Conservation (phyloP, 805 yeast genomes). For the Grigorovia transvaalensis region DNA sequence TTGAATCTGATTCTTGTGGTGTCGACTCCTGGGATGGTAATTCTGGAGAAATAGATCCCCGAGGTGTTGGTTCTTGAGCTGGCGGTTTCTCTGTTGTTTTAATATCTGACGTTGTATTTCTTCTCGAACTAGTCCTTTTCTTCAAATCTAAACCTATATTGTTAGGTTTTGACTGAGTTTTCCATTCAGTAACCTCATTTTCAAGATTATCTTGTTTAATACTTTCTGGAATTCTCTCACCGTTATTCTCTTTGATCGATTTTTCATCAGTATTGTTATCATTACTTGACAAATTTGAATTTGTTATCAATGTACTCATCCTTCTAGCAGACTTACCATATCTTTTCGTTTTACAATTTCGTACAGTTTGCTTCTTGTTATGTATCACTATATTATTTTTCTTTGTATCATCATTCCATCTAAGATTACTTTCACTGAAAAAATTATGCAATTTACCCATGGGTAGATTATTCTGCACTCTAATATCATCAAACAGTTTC, state of each 20-base stretch:
- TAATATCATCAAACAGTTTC: conserved; percentile 32
- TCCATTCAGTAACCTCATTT: background rate
- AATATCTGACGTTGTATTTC: background rate
- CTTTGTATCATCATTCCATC: background rate
- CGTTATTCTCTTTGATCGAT: too few species aligned
- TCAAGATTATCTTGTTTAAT: background rate
- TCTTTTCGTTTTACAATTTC: background rate
- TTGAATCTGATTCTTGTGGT: conserved; percentile 8
- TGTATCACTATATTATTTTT: background rate
- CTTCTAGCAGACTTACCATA: background rate
- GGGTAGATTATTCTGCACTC: conserved; percentile 33
- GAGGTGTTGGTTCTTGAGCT: background rate
- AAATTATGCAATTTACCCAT: background rate
- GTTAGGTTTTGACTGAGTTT: background rate
- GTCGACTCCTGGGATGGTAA: conserved; percentile 5
- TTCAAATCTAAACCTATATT: too few species aligned
- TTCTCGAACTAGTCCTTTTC: too few species aligned
- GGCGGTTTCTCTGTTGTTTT: background rate
- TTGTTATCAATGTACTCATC: background rate
- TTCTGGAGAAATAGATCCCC: background rate
- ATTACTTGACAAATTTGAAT: background rate
- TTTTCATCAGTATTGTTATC: background rate
- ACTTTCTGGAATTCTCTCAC: background rate
- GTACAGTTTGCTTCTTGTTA: background rate
- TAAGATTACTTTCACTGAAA: background rate